These are phyloP conservation scores for Quercus cerris DNA, from an alignment of 306 rosid genomes.

Conservation along the genomic window DNA sequence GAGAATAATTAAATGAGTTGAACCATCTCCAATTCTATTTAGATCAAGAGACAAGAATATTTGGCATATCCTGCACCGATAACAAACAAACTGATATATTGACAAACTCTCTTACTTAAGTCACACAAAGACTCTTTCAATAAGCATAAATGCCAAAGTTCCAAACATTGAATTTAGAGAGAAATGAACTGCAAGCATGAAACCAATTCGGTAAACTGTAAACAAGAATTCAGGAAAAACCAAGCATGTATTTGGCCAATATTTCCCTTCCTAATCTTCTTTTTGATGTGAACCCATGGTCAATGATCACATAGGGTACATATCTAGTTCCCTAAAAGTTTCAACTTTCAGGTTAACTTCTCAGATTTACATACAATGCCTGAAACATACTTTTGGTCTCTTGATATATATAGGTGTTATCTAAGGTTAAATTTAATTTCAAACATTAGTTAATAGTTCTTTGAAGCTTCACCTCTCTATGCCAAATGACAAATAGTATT, in stretches of 20 bases:
- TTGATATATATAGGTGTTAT: too few species aligned
- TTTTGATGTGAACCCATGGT: not conserved
- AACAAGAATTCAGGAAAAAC: not conserved
- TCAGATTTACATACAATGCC: not conserved
- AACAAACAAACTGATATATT: not conserved
- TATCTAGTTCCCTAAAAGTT: not conserved
- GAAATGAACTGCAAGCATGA: not conserved
- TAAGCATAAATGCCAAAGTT: not conserved
- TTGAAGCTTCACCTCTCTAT: too few species aligned
- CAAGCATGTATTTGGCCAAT: not conserved
- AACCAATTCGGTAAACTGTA: not conserved
- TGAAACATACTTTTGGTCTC: too few species aligned
- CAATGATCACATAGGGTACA: not conserved
- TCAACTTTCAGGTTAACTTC: not conserved
- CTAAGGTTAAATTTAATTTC: too few species aligned
- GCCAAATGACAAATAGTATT: too few species aligned
- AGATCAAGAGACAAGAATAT: conserved; percentile 7
- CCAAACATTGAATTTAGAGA: not conserved
- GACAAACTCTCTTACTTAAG: not conserved
- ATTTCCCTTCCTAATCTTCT: not conserved
- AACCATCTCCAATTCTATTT: conserved; percentile 5
- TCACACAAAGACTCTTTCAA: not conserved
- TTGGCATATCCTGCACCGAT: conserved; percentile 5
- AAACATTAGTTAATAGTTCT: too few species aligned
- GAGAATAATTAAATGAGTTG: not conserved